Evolutionary conservation across 352 stramenopile genomes (phyloP).

Genomic region (Albugo candida): DNA sequence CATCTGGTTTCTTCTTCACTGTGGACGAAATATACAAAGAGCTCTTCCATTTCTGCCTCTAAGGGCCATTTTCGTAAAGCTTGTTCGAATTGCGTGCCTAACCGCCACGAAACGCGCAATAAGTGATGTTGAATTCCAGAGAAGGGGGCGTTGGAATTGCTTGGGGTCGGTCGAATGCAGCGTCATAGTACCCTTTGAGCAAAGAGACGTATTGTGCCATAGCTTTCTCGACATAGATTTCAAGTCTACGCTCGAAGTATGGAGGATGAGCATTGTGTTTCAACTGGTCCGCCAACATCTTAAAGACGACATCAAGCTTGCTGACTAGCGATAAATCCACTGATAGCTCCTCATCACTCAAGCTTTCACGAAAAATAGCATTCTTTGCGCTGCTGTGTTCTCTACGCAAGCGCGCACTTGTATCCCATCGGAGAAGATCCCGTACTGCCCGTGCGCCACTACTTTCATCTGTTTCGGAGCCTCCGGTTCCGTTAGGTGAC

Average conservation of each 20-base stretch:
- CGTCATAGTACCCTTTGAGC: conserved; percentile 66
- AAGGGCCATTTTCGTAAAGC: too few species aligned
- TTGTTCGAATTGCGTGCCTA: too few species aligned
- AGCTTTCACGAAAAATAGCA: conserved; percentile 45
- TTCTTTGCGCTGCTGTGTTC: conserved; percentile 13
- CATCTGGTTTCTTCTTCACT: too few species aligned
- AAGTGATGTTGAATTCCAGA: conserved; percentile 56
- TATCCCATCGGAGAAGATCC: conserved; percentile 47
- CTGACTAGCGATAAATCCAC: conserved; percentile 63
- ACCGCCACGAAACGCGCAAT: too few species aligned
- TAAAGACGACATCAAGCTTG: conserved; percentile 71
- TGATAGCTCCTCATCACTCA: conserved; percentile 60
- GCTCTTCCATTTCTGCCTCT: too few species aligned
- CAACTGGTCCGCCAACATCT: conserved; percentile 73
- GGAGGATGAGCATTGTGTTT: conserved; percentile 1
- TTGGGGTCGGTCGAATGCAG: conserved; percentile 28
- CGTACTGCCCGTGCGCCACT: conserved; percentile 12
- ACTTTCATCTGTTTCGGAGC: background rate
- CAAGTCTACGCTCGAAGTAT: conserved; percentile 42
- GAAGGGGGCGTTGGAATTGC: conserved; percentile 32
- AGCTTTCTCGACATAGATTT: conserved; percentile 53
- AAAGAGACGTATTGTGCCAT: conserved; percentile 61
- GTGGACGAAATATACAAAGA: too few species aligned
- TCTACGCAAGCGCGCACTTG: conserved; percentile 22
- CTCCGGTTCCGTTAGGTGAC: background rate